A percentile compares a stretch with the other conserved stretches of the same genome.
Conservation (phyloP, 75 land plant genomes). For the Pinus albicaulis region DNA sequence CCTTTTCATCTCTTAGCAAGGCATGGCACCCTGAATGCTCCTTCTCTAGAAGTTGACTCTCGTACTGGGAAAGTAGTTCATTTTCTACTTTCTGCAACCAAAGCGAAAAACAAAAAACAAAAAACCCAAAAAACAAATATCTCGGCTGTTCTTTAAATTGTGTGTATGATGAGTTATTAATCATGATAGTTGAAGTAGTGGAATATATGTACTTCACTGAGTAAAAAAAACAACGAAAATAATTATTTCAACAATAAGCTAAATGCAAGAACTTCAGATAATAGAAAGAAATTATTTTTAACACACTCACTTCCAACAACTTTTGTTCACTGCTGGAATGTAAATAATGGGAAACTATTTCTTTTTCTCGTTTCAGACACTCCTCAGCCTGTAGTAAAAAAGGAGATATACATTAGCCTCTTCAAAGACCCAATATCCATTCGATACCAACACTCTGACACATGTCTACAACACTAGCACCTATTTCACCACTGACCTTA, state of each 20-base stretch:
- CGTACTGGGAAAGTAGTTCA: no score
- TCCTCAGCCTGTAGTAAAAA: conserved; percentile 74
- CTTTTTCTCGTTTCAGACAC: conserved; percentile 83
- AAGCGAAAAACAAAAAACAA: no score
- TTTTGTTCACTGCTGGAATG: conserved; percentile 92
- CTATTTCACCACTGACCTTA: conserved; percentile 37
- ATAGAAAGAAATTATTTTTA: neutral
- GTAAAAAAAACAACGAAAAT: neutral
- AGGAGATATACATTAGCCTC: neutral
- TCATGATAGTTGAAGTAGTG: neutral
- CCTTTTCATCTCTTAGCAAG: no score
- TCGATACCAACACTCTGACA: neutral
- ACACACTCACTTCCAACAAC: conserved; percentile 69
- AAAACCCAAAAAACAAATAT: neutral
- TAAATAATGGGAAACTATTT: conserved; percentile 82
- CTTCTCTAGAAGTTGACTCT: no score
- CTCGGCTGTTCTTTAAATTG: neutral
- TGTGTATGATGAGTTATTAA: neutral
- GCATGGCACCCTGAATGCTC: no score
- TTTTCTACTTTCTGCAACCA: no score
- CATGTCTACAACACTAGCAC: neutral
- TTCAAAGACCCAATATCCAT: neutral
- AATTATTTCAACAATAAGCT: neutral
- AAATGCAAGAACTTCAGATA: neutral
- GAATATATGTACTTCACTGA: neutral